Evolutionary conservation across 2,329 filamentous ascomycete genomes (phyloP), one percentile per base, ranked within the genome.

Genomic region (Alternaria sp.): DNA sequence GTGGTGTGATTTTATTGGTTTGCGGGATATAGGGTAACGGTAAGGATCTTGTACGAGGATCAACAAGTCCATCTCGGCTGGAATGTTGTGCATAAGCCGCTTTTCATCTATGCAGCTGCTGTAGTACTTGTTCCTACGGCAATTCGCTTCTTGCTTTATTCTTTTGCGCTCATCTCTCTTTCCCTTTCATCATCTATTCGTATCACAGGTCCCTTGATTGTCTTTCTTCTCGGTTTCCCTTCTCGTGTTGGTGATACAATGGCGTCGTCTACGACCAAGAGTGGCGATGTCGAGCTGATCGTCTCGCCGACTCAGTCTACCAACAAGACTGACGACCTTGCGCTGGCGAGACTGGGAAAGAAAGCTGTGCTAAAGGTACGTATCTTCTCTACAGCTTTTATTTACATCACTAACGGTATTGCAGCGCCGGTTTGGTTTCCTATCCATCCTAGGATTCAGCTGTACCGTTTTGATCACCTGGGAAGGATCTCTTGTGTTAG

Each of bases 391-490:
- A 26, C 5, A n/a, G 22, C n/a, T n/a, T 43, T 42, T 20, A 16
- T 34, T 4, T 14, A 3, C 20, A 36, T 38, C 16, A 42, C 53
- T 60, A 7, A 60, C 11, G 28, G 4, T 12, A 20, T 28, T 34
- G 9, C 44, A 74, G 72, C 59, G 73, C 32, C 67, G 64, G 16
- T 75, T 75, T 54, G 63, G 68, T 2, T 74, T 74, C 18, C 57
- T 74, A 3, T 65, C 67, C 0, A 72, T 73, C 30, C 34, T 74
- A 3, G 71, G 72, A 5, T 71, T 73, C 52, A 72, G 67, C 22
- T 74, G 71, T 44, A 73, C 70, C 1, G 65, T 74, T 16, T 51
- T 75, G 57, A 64, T 72, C 8, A 74, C 73, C 8, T 75, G 73
- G 73, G 73, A 74, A 48, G 70, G 58, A 1, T 67, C 65, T 32